These are phyloP conservation scores for Verticillium nonalfalfae DNA, from an alignment of 2,329 filamentous ascomycete species.

Conservation along the genomic window DNA sequence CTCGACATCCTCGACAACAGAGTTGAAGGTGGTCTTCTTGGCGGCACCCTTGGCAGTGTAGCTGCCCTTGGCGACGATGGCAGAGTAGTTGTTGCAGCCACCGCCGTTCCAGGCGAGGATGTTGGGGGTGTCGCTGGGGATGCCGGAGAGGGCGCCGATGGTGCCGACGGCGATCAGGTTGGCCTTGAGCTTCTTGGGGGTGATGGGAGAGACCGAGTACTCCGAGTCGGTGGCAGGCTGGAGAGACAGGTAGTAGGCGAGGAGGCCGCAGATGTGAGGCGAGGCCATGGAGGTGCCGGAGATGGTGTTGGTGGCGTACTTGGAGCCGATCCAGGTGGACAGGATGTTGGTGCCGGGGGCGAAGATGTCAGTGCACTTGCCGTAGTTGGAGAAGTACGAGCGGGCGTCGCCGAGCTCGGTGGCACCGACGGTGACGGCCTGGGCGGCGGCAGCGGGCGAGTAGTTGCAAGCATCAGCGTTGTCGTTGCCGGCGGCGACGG, in stretches of 20 bases:
- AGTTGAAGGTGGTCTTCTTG: slow-evolving; percentile 22
- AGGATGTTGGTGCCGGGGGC: slow-evolving; percentile 94
- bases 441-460: slow-evolving; percentile 86
- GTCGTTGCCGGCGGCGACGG: slow-evolving; percentile 96
- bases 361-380: slow-evolving; percentile 99
- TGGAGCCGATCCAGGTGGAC: slow-evolving; percentile 97
- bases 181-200: slow-evolving; percentile 89
- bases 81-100: slow-evolving; percentile 83
- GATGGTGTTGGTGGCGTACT: slow-evolving; percentile 96
- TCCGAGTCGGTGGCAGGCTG: slow-evolving; percentile 87
- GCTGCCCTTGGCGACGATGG: slow-evolving; percentile 69
- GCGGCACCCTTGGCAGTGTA: slow-evolving; percentile 54
- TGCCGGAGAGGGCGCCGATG: slow-evolving; percentile 67
- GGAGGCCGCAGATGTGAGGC: slow-evolving; percentile 89
- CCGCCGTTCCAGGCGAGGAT: slow-evolving; percentile 98
- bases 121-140: slow-evolving; percentile 84
- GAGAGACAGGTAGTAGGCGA: slow-evolving; percentile 96
- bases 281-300: slow-evolving; percentile 99
- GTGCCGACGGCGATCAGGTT: slow-evolving; percentile 81
- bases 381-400: slow-evolving; percentile 99
- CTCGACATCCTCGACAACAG: slow-evolving; percentile 53
- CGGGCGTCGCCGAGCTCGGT: slow-evolving; percentile 90
- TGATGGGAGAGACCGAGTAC: slow-evolving; percentile 83
- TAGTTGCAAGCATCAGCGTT: slow-evolving; percentile 99
- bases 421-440: slow-evolving; percentile 93